These are phyloP conservation scores for Guadua angustifolia DNA, from an alignment of 176 grass and related monocot genomes.

Conservation along the genomic window DNA sequence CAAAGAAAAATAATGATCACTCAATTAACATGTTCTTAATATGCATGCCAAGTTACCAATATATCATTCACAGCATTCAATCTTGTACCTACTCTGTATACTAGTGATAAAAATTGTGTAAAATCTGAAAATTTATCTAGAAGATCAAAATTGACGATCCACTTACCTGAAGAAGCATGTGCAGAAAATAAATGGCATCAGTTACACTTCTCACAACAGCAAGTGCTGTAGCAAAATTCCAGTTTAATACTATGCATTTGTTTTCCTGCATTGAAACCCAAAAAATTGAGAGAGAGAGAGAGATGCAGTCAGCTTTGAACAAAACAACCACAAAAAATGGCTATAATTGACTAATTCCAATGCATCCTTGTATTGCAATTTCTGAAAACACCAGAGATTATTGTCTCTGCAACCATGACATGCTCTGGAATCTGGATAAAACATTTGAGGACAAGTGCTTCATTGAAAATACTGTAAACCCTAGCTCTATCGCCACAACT, in stretches of 20 bases:
- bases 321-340: conserved; percentile 1
- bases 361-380: neutral
- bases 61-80: conserved; percentile 9
- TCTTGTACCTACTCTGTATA: conserved; percentile 1
- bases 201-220: conserved; percentile 85
- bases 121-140: conserved; percentile 29
- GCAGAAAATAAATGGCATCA: conserved; percentile 89
- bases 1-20: neutral
- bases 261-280: conserved; percentile 45
- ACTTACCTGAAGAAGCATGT: conserved; percentile 98
- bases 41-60: neutral
- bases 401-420: neutral
- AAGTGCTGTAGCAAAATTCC: conserved; percentile 70
- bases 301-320: conserved; percentile 30
- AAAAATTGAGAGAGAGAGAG: neutral
- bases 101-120: neutral
- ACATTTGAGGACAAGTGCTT: neutral
- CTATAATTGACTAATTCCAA: conserved; percentile 21
- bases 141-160: conserved; percentile 18
- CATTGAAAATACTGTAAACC: neutral
- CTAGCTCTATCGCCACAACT: neutral
- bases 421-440: neutral
- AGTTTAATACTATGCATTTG: conserved; percentile 88
- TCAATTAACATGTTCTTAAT: neutral
- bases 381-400: neutral